Conservation (phyloP, 2,329 filamentous ascomycete species). For the Hypoxylon sp. region DNA sequence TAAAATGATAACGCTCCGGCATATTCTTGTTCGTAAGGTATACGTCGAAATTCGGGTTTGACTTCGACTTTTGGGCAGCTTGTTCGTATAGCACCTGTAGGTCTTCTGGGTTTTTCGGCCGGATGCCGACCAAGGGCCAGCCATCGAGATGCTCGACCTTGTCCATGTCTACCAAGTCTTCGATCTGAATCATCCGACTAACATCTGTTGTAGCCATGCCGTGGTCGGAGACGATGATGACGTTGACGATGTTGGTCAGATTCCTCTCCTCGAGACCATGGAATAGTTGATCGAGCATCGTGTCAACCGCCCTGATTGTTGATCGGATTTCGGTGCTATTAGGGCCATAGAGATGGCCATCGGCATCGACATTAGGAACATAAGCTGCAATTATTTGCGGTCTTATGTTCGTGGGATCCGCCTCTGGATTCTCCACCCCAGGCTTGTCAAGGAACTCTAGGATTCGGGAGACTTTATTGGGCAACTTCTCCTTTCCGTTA, state of each 20-base stretch:
- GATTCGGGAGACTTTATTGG: constrained; percentile 83
- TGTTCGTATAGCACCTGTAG: constrained; percentile 77
- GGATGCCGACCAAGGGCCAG: constrained; percentile 92
- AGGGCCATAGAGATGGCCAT: constrained; percentile 90
- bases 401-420: constrained; percentile 69
- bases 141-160: constrained; percentile 90
- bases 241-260: constrained; percentile 89
- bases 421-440: constrained; percentile 73
- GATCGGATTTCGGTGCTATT: constrained; percentile 91
- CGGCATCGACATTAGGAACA: constrained; percentile 90
- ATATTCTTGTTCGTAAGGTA: constrained; percentile 90
- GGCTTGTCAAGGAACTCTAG: constrained; percentile 88
- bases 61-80: constrained; percentile 69
- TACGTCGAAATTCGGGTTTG: constrained; percentile 82
- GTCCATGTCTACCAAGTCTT: constrained; percentile 84
- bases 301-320: constrained; percentile 85
- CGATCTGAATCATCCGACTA: constrained; percentile 85
- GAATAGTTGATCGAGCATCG: constrained; percentile 84
- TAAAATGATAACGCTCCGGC: constrained; percentile 94
- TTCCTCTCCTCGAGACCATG: constrained; percentile 84
- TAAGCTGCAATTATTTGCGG: constrained; percentile 96
- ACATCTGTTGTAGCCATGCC: constrained; percentile 96
- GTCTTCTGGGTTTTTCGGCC: constrained; percentile 79
- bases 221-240: constrained; percentile 97
- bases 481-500: constrained; percentile 81